Percentiles rank a stretch among this genome's conserved stretches.
Evolutionary conservation across 345 rosid species (phyloP).

Genomic region (Iberis pinnata): DNA sequence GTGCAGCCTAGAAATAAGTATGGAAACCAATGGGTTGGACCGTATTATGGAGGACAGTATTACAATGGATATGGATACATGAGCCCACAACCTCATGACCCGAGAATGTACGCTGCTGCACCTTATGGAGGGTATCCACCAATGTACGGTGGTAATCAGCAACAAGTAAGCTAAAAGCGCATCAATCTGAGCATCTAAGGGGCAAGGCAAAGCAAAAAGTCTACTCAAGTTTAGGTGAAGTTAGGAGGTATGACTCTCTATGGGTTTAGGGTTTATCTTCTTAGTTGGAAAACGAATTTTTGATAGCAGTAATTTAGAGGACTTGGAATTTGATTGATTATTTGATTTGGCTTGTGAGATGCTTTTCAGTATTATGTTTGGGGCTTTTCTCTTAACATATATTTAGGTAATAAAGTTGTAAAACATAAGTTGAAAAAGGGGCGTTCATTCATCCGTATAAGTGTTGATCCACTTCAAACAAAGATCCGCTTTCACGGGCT

Average conservation of each 20-base stretch:
- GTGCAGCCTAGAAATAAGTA: conserved; percentile 64
- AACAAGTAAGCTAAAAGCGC: conserved; percentile 61
- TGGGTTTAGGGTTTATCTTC: conserved; percentile 20
- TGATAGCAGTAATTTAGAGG: conserved; percentile 16
- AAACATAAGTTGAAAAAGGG: no score
- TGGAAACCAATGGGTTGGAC: conserved; percentile 74
- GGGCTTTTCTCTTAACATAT: no score
- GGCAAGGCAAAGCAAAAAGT: conserved; percentile 15
- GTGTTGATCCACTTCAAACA: conserved; percentile 31
- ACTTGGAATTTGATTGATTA: conserved; percentile 25
- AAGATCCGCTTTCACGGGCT: conserved; percentile 50
- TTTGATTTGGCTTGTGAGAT: no score
- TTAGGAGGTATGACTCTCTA: conserved; percentile 11
- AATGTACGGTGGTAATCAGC: conserved; percentile 72
- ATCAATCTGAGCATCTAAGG: not conserved
- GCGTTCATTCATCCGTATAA: not conserved
- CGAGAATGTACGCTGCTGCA: conserved; percentile 58
- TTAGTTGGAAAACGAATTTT: conserved; percentile 18
- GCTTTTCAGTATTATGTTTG: no score
- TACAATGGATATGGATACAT: conserved; percentile 86
- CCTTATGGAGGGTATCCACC: conserved; percentile 79
- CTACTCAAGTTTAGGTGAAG: conserved; percentile 19
- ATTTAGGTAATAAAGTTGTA: no score
- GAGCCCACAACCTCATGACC: conserved; percentile 64
- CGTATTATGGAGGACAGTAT: conserved; percentile 67